Evolutionary conservation across 106 monocot genomes (phyloP), one percentile per base, ranked within the genome.

Genomic region (Triglochin maritima): DNA sequence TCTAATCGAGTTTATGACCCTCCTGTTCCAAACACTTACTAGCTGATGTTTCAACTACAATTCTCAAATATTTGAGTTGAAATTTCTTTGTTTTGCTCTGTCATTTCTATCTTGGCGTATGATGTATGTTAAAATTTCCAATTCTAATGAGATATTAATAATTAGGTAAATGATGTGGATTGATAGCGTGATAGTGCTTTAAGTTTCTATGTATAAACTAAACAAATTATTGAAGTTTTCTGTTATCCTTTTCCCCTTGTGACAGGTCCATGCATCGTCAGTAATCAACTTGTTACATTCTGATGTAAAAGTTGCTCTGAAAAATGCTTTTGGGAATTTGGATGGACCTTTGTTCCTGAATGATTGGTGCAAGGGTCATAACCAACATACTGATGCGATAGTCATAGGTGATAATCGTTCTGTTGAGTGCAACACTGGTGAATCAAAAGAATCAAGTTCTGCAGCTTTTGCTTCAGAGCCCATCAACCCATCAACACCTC

Each of bases 321-420:
- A 82, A 76, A 73, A 74, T 78, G 87, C 95, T 65, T 96, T 96
- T 62, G 81, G 66, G 41, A 90, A 69, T 81, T 75, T 82, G 61
- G 94, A 95, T 68, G 94, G 94, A 17, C 94, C 94, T 50, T 61
- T 90, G 59, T 74, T 81, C 68, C 67, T 86, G 49, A 79, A 66
- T 69, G 95, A 96, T 61, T 96, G 90, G 90, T 96, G 90, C 60
- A 90, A 75, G 67, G 87, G 95, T 10, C 83, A 79, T 49, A 58
- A 74, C 43, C 81, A 71, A 44, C 66, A 56, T 46, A 69, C 71
- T 72, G 87, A 90, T 64, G 71, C 78, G 63, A 73, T 65, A 60
- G 16, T 67, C 5, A 57, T 51, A 13, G 84, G 76, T 69, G 94
- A 90, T 75, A 77, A 57, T 15, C 72, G 71, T 78, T 74, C 81